phyloP scores from a whole-genome alignment of 78 protist species.

The Bigelowiella natans region DNA sequence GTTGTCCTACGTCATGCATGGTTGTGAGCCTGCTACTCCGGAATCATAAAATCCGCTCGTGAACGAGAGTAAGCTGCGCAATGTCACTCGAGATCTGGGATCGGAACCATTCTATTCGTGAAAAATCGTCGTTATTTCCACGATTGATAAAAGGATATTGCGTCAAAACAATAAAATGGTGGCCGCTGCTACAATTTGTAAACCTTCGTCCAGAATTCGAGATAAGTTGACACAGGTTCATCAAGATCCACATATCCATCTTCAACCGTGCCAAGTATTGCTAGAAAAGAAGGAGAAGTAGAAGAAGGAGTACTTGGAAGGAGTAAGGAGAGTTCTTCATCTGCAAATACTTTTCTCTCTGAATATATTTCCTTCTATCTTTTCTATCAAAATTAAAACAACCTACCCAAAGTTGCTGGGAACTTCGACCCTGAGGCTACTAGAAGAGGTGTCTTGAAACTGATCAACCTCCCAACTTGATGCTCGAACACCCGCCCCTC shows the following conservation, averaged over 20 bases:
- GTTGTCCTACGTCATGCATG: no score
- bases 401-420: background rate
- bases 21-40: no score
- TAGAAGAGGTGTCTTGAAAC: background rate
- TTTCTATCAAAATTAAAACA: background rate
- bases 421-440: background rate
- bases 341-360: background rate
- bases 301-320: background rate
- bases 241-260: background rate
- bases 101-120: background rate
- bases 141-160: background rate
- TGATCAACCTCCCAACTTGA: background rate
- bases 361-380: background rate
- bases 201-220: background rate
- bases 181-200: background rate
- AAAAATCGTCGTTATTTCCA: background rate
- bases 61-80: background rate
- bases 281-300: background rate
- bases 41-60: background rate
- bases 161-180: background rate
- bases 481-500: background rate
- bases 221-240: background rate
- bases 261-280: background rate
- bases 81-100: background rate
- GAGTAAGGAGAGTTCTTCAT: background rate